phyloP scores from a whole-genome alignment of 345 rosid species.

The Theobroma cacao region DNA sequence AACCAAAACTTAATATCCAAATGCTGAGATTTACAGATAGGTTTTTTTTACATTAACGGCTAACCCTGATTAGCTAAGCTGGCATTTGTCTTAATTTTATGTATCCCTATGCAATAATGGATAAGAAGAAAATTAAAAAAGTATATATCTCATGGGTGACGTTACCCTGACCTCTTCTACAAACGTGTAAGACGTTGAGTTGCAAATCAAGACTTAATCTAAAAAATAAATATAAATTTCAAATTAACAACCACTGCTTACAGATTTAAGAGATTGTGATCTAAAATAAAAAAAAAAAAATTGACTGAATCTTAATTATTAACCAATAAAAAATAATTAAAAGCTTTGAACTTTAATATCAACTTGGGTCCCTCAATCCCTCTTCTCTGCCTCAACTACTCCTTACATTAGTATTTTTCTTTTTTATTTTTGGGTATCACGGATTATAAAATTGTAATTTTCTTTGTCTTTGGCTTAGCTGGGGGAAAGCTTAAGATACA shows the following conservation, averaged over 20 bases:
- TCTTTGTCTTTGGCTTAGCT: not conserved
- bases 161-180: not conserved
- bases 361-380: constrained; percentile 7
- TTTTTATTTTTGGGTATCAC: not conserved
- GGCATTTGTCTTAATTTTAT: constrained; percentile 14
- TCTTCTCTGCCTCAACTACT: not conserved
- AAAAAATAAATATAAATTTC: not conserved
- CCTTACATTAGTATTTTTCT: not conserved
- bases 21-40: not conserved
- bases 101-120: constrained; percentile 15
- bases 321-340: not conserved
- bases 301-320: not conserved
- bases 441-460: not conserved
- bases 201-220: not conserved
- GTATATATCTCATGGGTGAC: not conserved
- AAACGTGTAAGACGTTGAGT: not conserved
- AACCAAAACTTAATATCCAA: no score
- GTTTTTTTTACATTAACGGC: not conserved
- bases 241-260: not conserved
- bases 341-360: not conserved
- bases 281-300: no score
- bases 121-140: not conserved
- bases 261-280: not conserved
- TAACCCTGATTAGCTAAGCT: constrained; percentile 2
- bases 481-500: constrained; percentile 2